These are phyloP conservation scores for Inga oerstediana DNA, from an alignment of 306 rosid genomes.

Conservation along the genomic window DNA sequence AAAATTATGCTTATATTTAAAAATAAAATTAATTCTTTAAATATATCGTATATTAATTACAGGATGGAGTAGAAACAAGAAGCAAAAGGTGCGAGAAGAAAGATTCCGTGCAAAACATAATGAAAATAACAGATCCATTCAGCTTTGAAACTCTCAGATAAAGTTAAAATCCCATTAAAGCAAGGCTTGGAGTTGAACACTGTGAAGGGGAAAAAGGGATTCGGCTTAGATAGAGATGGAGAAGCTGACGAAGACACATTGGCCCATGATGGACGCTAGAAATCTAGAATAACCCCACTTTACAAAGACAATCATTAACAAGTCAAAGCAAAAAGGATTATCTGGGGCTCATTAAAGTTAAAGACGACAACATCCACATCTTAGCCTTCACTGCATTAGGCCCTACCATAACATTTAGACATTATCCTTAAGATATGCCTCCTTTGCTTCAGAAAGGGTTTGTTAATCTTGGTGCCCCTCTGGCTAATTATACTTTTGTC, in stretches of 20 bases:
- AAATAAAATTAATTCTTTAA: too few relatives aligned
- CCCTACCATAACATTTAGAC: conserved; percentile 35
- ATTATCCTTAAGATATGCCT: conserved; percentile 22
- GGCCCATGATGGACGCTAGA: conserved; percentile 35
- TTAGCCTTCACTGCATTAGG: conserved; percentile 24
- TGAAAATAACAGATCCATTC: conserved; percentile 3
- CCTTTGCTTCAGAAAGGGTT: conserved; percentile 34
- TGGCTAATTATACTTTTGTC: conserved; percentile 24
- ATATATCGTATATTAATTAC: too few relatives aligned
- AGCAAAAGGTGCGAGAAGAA: neutral
- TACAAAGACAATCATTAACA: conserved; percentile 29
- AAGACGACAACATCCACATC: conserved; percentile 40
- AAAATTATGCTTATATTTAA: too few relatives aligned
- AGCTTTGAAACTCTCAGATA: conserved; percentile 5
- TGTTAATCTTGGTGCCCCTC: conserved; percentile 26
- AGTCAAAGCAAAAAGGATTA: conserved; percentile 34
- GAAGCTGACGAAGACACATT: conserved; percentile 29
- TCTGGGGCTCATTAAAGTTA: conserved; percentile 14
- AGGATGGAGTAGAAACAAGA: neutral
- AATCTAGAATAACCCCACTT: conserved; percentile 42
- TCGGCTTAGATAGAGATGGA: conserved; percentile 9
- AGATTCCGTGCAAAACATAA: conserved; percentile 9
- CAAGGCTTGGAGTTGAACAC: conserved; percentile 9
- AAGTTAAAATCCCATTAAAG: neutral
- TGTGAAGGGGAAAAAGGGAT: conserved; percentile 5